Base-by-base conservation (phyloP, 2,329 filamentous ascomycete genomes). In the Neofusicoccum laricinum region DNA sequence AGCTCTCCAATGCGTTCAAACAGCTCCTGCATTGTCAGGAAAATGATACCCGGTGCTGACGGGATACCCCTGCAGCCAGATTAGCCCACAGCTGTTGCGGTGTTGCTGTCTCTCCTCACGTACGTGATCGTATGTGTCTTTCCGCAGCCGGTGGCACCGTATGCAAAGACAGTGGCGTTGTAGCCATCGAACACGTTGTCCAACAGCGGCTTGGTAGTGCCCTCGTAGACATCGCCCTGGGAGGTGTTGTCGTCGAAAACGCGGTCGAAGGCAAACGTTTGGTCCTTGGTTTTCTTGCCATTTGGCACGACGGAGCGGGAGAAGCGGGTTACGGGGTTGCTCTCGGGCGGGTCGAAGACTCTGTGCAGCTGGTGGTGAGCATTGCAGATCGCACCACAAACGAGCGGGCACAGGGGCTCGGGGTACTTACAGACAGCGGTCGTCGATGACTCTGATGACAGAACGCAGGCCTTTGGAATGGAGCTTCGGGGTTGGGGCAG, bases 121-220 rank as follows among this genome's bases (percentile, higher is more conserved):
- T 75, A 80, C 71, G 80, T 83, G 72, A 99, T 99, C 10, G 95
- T 99, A 77, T 99, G 95, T 25, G 95, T 99, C 81, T 99, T 99
- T 77, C 95, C 95, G 77, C 95, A 99, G 43, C 95, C 95, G 0
- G 95, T 99, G 43, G 95, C 95, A 70, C 95, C 95, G 77, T 99
- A 99, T 57, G 95, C 95, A 76, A 99, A 99, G 4, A 99, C 95
- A 0, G 95, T 99, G 53, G 95, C 95, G 82, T 99, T 99, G 83
- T 97, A 99, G 69, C 95, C 95, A 70, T 99, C 93, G 65, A 99
- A 84, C 15, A 99, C 93, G 74, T 90, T 97, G 76, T 98, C 94
- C 66, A 99, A 86, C n/a, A 99, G 85, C 64, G 82, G 87, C 76
- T 90, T 91, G 1, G 94, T 97, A 0, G 95, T 98, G 14, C 91